phyloP scores from a whole-genome alignment of 768 basidiomycete genomes.

The Asterophora parasitica region DNA sequence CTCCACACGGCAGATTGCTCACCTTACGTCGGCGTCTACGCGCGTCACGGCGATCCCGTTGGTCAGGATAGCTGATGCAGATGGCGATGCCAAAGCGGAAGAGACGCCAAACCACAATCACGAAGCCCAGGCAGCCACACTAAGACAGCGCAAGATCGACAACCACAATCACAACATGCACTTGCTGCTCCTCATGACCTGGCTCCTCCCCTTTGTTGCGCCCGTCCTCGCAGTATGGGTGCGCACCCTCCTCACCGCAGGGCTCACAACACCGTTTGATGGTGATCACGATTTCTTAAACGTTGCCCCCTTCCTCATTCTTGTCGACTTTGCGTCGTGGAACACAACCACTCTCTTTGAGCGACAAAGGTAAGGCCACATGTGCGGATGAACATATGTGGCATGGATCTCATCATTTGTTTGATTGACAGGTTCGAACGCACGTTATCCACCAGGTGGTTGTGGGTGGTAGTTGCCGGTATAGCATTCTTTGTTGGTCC shows the following conservation, averaged over 20 bases:
- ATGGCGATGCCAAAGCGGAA: conserved; percentile 7
- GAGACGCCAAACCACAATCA: conserved; percentile 12
- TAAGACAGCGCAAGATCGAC: conserved; percentile 16
- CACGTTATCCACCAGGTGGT: conserved; percentile 45
- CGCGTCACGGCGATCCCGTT: conserved; percentile 20
- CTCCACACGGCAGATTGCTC: conserved; percentile 18
- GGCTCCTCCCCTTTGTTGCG: conserved; percentile 71
- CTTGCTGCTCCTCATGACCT: conserved; percentile 70
- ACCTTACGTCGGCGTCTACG: conserved; percentile 8
- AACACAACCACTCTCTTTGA: conserved; percentile 37
- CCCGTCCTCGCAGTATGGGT: conserved; percentile 88
- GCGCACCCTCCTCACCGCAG: conserved; percentile 76
- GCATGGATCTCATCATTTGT: background rate
- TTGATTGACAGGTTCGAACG: conserved; percentile 33
- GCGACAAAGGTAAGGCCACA: conserved; percentile 34
- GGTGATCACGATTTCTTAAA: conserved; percentile 74
- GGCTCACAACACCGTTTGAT: conserved; percentile 72
- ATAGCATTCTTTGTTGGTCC: conserved; percentile 65
- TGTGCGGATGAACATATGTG: background rate
- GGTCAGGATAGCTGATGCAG: conserved; percentile 13
- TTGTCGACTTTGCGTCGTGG: conserved; percentile 60
- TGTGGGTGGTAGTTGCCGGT: conserved; percentile 43
- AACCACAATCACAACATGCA: conserved; percentile 53
- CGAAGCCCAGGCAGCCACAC: conserved; percentile 5
- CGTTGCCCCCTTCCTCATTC: conserved; percentile 56